phyloP scores from a whole-genome alignment of 225 moss, liverwort and hornwort species.

The Climacium dendroides region DNA sequence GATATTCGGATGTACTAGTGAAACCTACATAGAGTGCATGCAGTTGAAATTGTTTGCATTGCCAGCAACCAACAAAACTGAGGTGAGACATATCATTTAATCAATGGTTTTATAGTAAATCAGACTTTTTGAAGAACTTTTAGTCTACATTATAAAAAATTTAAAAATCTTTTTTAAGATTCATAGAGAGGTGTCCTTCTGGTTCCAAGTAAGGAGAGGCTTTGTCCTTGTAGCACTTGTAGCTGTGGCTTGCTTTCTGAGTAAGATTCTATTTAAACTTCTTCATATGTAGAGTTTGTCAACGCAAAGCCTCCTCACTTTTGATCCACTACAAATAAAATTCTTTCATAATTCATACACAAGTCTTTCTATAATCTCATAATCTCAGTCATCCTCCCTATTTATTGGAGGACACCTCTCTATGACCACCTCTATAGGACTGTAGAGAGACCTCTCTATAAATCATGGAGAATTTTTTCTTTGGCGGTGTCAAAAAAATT shows the following conservation, averaged over 20 bases:
- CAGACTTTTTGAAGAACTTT: neutral
- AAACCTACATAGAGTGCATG: constrained; percentile 78
- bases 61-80: constrained; percentile 34
- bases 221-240: neutral
- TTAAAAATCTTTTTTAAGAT: too few relatives aligned
- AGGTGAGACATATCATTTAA: neutral
- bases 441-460: too few relatives aligned
- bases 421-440: neutral
- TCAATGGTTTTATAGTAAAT: neutral
- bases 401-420: fast-evolving
- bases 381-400: neutral
- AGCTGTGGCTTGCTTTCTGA: neutral
- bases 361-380: neutral
- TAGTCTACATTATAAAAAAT: neutral
- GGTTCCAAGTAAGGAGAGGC: too few relatives aligned
- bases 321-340: too few relatives aligned
- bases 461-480: neutral
- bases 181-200: fast-evolving
- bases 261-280: neutral
- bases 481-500: neutral
- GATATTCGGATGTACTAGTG: constrained; percentile 71
- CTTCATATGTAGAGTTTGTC: too few relatives aligned
- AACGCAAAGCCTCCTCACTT: neutral
- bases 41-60: constrained; percentile 56
- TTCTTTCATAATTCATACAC: neutral